Conservation (phyloP, 2,329 filamentous ascomycete species). For the Fusarium praegraminearum region DNA sequence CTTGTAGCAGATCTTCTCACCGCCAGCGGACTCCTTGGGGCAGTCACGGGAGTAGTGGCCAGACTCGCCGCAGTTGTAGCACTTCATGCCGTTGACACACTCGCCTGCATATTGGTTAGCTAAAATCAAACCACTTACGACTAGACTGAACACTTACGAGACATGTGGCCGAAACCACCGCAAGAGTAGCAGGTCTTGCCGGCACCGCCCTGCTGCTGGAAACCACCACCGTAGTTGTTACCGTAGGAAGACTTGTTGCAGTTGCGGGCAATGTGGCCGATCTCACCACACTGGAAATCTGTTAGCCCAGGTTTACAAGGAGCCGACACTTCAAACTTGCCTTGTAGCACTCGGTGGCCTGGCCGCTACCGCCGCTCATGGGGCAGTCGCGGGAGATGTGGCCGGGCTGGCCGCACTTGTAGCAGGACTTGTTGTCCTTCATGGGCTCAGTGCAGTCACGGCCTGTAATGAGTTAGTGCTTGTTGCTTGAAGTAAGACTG, state of each 20-base stretch:
- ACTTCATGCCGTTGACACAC: slow-evolving; percentile 99
- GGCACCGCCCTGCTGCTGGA: slow-evolving; percentile 65
- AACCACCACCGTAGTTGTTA: slow-evolving; percentile 59
- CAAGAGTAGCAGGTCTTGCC: slow-evolving; percentile 98
- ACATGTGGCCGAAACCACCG: slow-evolving; percentile 97
- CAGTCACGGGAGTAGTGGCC: slow-evolving; percentile 97
- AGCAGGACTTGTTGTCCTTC: slow-evolving; percentile 86
- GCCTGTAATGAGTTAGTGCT: slow-evolving; percentile 61
- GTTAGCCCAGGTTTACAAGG: slow-evolving; percentile 17
- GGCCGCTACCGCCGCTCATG: slow-evolving; percentile 62
- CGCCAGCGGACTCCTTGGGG: slow-evolving; percentile 85
- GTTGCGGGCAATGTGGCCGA: slow-evolving; percentile 95
- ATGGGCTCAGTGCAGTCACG: slow-evolving; percentile 91
- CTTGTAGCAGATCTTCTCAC: slow-evolving; percentile 99
- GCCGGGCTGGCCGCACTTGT: slow-evolving; percentile 83
- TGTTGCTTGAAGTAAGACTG: neutral
- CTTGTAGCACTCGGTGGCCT: slow-evolving; percentile 89
- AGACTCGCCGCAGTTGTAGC: slow-evolving; percentile 98
- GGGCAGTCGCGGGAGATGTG: slow-evolving; percentile 93
- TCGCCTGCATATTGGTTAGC: slow-evolving; percentile 67
- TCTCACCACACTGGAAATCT: slow-evolving; percentile 79
- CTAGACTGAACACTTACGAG: slow-evolving; percentile 67
- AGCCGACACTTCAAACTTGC: slow-evolving; percentile 48
- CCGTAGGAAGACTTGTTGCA: slow-evolving; percentile 75
- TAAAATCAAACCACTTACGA: neutral